Base-by-base conservation (phyloP, 2,329 filamentous ascomycete genomes). In the Calycina herbarum region DNA sequence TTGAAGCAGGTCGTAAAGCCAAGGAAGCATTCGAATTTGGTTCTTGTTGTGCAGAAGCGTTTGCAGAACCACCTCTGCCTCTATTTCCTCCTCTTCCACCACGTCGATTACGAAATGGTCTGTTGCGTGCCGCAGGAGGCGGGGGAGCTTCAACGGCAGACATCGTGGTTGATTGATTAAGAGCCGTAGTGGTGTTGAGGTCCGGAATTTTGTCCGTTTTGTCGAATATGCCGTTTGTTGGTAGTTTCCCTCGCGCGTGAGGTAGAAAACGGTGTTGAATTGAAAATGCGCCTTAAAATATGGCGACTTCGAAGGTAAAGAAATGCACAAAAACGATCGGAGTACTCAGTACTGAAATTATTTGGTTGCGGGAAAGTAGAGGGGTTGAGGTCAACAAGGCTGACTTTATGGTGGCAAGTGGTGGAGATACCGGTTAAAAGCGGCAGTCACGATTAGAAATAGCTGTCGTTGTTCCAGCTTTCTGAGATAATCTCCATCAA, bases 231-330 rank as follows among this genome's bases (percentile, higher is more conserved):
- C 7, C 7, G 6, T 29, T 31, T n/a, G 20, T 20, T 27, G 24
- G 20, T 11, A 3, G 10, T 27, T 10, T 51, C 3, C 8, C 20
- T 51, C 20, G 45, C 45, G n/a, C 11, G 13, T 13, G n/a, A 51
- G 20, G 8, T 51, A 51, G 7, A 8, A 24, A 20, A 48, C 5
- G 17, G 5, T 24, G 6, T 24, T 51, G 45, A 51, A 24, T 24
- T 13, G 27, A 17, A 64, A 45, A 33, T 74, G 73, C 73, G 72
- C 71, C 71, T 70, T 45, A 27, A 68, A 73, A 75, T 75, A 74
- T 64, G 73, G 73, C 72, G 73, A 65, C 73, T 75, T 74, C 72
- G 62, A 56, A 74, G 20, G 64, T 54, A 58, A 71, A 72, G 62
- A 64, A 63, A 72, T 20, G 38, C 35, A 51, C 45, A 24, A 51